Evolutionary conservation across 306 rosid species (phyloP), one percentile per base, ranked within the genome.

Genomic region (Fagus sylvatica): DNA sequence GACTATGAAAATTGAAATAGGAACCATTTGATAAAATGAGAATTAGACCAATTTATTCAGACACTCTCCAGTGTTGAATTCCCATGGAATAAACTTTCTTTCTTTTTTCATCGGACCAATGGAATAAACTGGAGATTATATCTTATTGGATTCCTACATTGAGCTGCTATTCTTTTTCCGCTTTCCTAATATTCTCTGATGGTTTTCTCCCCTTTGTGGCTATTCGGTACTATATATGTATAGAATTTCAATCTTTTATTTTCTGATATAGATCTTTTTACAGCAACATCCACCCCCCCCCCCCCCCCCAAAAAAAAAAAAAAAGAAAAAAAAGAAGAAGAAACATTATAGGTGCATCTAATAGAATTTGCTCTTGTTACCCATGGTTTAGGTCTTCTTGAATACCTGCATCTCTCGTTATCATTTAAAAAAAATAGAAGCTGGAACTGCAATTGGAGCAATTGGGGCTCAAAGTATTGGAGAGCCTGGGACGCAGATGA

Each of bases 381-480:
- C 46, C 55, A 53, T 53, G 69, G 41, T 46, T 42, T 76, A 94
- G 98, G 97, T 94, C 79, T 94, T 94, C 75, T 60, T 92, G 53
- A 80, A 92, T 82, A 89, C 85, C 59, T 94, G 98, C 85, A 86
- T 94, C 75, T 86, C 92, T 54, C 97, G 98, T 77, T 94, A 94
- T 71, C 86, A 61, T 79, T 81, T 83, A 28, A 92, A 92, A 83
- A 87, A 78, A 78, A 84, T 92, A 22, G 98, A 94, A 87, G 91
- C 92, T 76, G 98, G 98, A 83, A 90, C 97, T 77, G 97, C 97
- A 22, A 87, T 92, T 72, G 97, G 98, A 75, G 97, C 93, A 64
- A 92, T 93, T 82, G 98, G 98, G 80, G 98, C 97, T 79, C 97
- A 92, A 82, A 94, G 98, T 88, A 94, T 94, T 83, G 98, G 98